Base-by-base conservation (phyloP, 495 filamentous ascomycete species). In the Aspergillus sparsus region DNA sequence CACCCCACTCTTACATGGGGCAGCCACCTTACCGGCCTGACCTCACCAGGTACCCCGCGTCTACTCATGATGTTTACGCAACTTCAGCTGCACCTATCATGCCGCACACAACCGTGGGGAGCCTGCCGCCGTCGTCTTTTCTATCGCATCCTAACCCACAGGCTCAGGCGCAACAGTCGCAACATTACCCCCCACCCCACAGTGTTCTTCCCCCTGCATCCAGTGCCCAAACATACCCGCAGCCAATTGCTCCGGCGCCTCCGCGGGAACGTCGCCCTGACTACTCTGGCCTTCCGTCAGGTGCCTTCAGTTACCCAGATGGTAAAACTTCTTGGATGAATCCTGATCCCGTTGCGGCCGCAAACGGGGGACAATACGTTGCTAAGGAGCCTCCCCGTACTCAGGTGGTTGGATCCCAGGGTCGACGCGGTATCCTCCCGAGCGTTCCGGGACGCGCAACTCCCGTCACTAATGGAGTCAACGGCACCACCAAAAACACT, bases 321-420 rank as follows among this genome's bases (percentile, higher is more conserved):
- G 75, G 72, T 59, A 80, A 78, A 66, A 64, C 65, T 46, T 72
- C 67, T 44, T 77, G 76, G 55, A 74, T 77, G 69, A 67, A 65
- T 33, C 67, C 68, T 8, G 77, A 78, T 11, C 63, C 62, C 2
- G 70, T 77, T 57, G 71, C 75, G 15, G 73, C 68, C 53, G 70
- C 69, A 18, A 80, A 80, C 46, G 77, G 77, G 54, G 63, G 74
- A 16, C 70, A 73, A 1, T 76, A 78, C 55, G 75, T 65, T 47
- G 62, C 71, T 15, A 77, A 77, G 65, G 83, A 87, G 57, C 73
- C 77, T 34, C 84, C 86, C 62, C 90, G 91, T 3, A 91, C 89
- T 4, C 92, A 96, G 73, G 92, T 97, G 34, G 92, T 97, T 37
- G 92, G 92, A 10, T 93, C 91, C 46, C 92, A 97, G 77, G 92